Evolutionary conservation across 495 filamentous ascomycete species (phyloP).

Genomic region (Penicillium atrosanguineum): DNA sequence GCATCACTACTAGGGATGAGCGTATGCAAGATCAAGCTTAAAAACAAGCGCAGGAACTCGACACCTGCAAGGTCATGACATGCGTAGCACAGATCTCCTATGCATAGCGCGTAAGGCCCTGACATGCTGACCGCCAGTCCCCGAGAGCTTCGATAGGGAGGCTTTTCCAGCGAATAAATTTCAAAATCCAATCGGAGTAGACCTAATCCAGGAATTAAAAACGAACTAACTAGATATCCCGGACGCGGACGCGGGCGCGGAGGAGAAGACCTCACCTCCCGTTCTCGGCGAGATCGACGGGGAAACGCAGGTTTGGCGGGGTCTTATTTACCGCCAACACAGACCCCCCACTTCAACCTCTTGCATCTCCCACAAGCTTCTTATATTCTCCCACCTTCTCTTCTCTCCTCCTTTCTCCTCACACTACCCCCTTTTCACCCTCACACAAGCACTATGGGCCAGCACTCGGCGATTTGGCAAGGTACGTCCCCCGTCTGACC

Average conservation of each 20-base stretch:
- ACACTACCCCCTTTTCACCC: slow-evolving; percentile 12
- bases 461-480: slow-evolving; percentile 53
- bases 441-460: slow-evolving; percentile 31
- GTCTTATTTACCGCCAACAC: slow-evolving; percentile 33
- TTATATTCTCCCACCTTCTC: slow-evolving; percentile 3
- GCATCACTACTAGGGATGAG: not conserved
- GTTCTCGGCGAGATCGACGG: slow-evolving; percentile 12
- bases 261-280: not conserved
- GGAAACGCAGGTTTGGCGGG: slow-evolving; percentile 20
- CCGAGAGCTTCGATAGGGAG: not conserved
- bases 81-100: not conserved
- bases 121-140: not conserved
- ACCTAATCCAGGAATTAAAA: not conserved
- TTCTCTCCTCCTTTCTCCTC: slow-evolving; percentile 12
- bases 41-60: not conserved
- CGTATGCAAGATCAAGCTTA: not conserved
- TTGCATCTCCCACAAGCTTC: slow-evolving; percentile 25
- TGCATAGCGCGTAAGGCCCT: slow-evolving; percentile 1
- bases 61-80: slow-evolving; percentile 1
- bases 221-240: not conserved
- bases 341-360: slow-evolving; percentile 26
- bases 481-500: slow-evolving; percentile 37
- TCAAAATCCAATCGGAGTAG: not conserved
- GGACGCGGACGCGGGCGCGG: not conserved
- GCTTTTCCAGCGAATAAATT: not conserved